Conservation (phyloP, 352 stramenopile genomes). For the Globisporangium okanoganense region DNA sequence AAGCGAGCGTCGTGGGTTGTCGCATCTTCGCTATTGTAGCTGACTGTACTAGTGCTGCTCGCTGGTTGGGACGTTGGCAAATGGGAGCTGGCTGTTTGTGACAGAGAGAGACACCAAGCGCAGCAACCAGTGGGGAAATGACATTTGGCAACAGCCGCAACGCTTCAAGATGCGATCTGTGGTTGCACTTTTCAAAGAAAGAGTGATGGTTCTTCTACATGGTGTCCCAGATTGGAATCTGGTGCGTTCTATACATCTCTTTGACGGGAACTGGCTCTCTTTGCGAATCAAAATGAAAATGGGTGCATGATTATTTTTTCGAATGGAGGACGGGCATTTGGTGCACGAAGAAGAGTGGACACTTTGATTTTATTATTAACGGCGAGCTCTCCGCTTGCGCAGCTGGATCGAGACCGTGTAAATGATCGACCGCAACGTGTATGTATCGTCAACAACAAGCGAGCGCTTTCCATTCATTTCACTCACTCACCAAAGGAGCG, state of each 20-base stretch:
- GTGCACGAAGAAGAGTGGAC: not conserved
- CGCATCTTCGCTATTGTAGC: not conserved
- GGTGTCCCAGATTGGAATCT: not conserved
- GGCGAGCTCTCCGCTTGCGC: not conserved
- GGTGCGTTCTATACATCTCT: not conserved
- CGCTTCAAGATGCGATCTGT: not conserved
- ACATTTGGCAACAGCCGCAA: not conserved
- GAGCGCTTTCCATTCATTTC: not conserved
- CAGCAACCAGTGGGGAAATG: too few relatives aligned
- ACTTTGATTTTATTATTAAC: not conserved
- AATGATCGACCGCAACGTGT: too few relatives aligned
- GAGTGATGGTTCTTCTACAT: not conserved
- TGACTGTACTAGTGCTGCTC: not conserved
- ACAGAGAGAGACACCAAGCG: not conserved
- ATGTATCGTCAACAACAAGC: not conserved
- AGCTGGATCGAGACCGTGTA: too few relatives aligned
- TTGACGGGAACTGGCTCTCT: not conserved
- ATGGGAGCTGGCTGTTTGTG: not conserved
- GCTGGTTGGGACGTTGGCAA: not conserved
- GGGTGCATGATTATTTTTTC: not conserved
- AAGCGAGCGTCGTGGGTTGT: not conserved
- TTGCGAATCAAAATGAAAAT: not conserved
- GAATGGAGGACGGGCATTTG: not conserved
- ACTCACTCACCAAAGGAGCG: not conserved
- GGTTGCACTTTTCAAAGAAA: not conserved